phyloP scores from a whole-genome alignment of 2,329 filamentous ascomycete genomes.

The Westerdykella aurantiaca region DNA sequence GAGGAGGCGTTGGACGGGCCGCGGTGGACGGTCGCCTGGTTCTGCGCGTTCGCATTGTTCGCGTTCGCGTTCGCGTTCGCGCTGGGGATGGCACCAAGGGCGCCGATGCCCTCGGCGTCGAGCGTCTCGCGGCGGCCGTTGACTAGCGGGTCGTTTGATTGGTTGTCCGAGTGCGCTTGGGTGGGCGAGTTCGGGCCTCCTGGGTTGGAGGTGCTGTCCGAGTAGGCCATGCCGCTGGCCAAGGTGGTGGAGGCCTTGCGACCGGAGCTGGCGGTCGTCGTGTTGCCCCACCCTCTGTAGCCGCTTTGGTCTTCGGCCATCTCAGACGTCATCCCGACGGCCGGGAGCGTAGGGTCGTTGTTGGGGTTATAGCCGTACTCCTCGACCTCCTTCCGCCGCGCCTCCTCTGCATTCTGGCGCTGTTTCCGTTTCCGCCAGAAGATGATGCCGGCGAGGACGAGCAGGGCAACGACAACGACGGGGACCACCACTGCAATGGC shows the following conservation, averaged over 20 bases:
- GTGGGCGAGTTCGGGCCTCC: slow-evolving; percentile 58
- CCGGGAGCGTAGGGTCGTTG: slow-evolving; percentile 74
- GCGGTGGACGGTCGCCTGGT: slow-evolving; percentile 65
- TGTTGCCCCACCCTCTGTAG: slow-evolving; percentile 92
- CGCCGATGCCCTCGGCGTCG: slow-evolving; percentile 77
- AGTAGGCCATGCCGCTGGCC: slow-evolving; percentile 68
- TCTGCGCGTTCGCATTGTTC: slow-evolving; percentile 42
- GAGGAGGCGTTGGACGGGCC: slow-evolving; percentile 95
- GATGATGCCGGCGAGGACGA: slow-evolving; percentile 71
- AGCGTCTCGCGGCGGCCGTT: slow-evolving; percentile 44
- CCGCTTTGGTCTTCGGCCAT: slow-evolving; percentile 72
- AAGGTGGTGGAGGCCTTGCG: slow-evolving; percentile 86
- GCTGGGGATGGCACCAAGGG: slow-evolving; percentile 61
- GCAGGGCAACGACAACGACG: slow-evolving; percentile 76
- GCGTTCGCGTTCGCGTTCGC: neutral
- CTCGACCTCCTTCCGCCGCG: slow-evolving; percentile 90
- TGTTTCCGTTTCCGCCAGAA: slow-evolving; percentile 87
- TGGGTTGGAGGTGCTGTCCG: slow-evolving; percentile 59
- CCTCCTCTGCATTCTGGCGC: slow-evolving; percentile 76
- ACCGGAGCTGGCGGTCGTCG: slow-evolving; percentile 55
- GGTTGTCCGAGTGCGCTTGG: slow-evolving; percentile 60
- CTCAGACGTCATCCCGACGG: slow-evolving; percentile 54
- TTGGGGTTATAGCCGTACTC: slow-evolving; percentile 99
- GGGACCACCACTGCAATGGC: slow-evolving; percentile 92
- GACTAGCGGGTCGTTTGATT: slow-evolving; percentile 62